These are phyloP conservation scores for Stephania cephalantha DNA, from an alignment of 164 flowering plant species.

Conservation along the genomic window DNA sequence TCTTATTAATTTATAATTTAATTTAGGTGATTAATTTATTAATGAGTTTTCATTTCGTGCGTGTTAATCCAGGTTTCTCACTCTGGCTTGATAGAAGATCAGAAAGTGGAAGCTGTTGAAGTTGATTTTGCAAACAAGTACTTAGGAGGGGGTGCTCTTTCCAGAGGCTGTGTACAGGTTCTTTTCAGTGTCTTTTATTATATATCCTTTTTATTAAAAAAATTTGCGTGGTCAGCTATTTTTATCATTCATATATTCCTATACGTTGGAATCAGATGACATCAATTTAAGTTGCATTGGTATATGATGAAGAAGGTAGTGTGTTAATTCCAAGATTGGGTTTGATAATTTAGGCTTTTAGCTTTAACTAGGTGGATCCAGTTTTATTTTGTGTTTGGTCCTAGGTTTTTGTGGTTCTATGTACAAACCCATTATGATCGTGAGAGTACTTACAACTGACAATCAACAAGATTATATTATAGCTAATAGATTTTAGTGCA, in stretches of 20 bases:
- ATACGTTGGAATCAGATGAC: not conserved
- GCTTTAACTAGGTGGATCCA: not conserved
- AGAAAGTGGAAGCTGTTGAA: constrained; percentile 57
- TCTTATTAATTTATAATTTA: no score
- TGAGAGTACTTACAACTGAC: not conserved
- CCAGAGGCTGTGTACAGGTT: constrained; percentile 89
- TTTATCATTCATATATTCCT: not conserved
- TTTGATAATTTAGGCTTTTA: not conserved
- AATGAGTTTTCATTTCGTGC: not conserved
- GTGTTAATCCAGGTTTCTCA: constrained; percentile 38
- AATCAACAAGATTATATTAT: not conserved
- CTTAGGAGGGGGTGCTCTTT: constrained; percentile 90
- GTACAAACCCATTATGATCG: not conserved
- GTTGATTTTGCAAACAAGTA: constrained; percentile 95
- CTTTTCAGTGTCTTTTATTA: not conserved
- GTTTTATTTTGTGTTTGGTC: not conserved
- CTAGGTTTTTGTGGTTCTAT: not conserved
- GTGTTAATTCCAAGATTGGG: not conserved
- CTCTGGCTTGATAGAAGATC: constrained; percentile 79
- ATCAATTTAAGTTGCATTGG: not conserved
- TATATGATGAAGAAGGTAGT: not conserved
- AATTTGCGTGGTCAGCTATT: not conserved
- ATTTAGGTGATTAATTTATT: not conserved
- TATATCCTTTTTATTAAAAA: not conserved
- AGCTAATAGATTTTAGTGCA: not conserved